Conservation (phyloP, 2,329 filamentous ascomycete genomes). For the Cryphonectria carpinicola region DNA sequence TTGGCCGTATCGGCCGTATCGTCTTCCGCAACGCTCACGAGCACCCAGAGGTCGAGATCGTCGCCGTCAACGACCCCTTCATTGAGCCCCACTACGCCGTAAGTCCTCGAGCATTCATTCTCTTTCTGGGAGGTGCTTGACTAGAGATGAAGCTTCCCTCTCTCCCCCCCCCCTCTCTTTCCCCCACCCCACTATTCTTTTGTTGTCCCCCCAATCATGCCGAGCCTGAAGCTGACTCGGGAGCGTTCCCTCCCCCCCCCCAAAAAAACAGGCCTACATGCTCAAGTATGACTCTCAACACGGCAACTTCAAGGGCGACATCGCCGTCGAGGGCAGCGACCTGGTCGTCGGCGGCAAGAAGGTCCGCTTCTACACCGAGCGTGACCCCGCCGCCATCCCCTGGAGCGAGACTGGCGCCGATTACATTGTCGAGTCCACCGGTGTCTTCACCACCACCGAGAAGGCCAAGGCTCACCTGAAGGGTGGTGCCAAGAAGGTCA, state of each 20-base stretch:
- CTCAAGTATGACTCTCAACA: conserved; percentile 99
- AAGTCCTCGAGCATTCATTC: conserved; percentile 50
- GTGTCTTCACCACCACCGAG: conserved; percentile 98
- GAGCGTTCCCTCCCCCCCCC: conserved; percentile 17
- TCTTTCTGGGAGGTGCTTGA: background rate
- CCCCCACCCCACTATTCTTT: background rate
- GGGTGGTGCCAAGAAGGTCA: conserved; percentile 97
- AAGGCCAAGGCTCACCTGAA: conserved; percentile 94
- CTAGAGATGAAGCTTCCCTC: background rate
- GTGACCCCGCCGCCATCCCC: conserved; percentile 86
- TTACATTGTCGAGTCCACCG: conserved; percentile 97
- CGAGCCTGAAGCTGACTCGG: conserved; percentile 36
- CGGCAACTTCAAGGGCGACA: conserved; percentile 92
- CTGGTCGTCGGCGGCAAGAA: conserved; percentile 93
- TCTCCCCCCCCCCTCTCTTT: too few relatives aligned
- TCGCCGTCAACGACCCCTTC: conserved; percentile 99
- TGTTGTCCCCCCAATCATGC: background rate
- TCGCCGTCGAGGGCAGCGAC: conserved; percentile 71
- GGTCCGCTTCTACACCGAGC: conserved; percentile 92
- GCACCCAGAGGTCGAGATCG: conserved; percentile 86
- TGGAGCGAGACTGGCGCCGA: conserved; percentile 86
- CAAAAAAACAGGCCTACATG: conserved; percentile 91
- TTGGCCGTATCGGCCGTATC: conserved; percentile 99
- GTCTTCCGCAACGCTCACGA: conserved; percentile 97
- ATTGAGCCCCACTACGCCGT: conserved; percentile 98